Evolutionary conservation across 2,329 filamentous ascomycete genomes (phyloP).

Genomic region (Colletotrichum tropicale): DNA sequence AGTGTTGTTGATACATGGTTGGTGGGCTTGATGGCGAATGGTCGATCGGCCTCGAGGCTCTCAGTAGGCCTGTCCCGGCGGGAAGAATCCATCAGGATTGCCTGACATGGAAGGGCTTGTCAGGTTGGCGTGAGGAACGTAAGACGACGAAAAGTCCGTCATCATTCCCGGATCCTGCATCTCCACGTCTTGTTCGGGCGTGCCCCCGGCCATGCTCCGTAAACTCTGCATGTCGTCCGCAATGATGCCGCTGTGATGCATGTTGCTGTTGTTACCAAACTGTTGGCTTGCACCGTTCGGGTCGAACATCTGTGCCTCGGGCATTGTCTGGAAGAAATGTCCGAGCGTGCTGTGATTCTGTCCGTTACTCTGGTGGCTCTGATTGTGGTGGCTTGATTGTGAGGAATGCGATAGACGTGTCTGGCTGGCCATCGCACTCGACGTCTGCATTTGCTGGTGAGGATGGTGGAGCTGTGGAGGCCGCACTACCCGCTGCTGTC

Average conservation of each 20-base stretch:
- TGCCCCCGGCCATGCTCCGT: constrained; percentile 33
- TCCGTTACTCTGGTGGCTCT: not conserved
- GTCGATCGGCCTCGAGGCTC: not conserved
- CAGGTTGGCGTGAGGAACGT: constrained; percentile 7
- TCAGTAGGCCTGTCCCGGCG: constrained; percentile 14
- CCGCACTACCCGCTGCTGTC: constrained; percentile 13
- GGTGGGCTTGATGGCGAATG: not conserved
- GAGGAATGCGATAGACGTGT: constrained; percentile 16
- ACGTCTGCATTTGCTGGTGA: constrained; percentile 15
- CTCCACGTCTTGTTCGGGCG: constrained; percentile 36
- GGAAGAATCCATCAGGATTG: constrained; percentile 5
- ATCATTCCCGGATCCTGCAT: constrained; percentile 39
- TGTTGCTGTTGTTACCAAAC: not conserved
- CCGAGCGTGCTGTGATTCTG: constrained; percentile 12
- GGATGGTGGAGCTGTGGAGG: constrained; percentile 19
- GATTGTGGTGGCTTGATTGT: constrained; percentile 10
- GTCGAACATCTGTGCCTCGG: constrained; percentile 21
- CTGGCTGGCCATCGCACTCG: constrained; percentile 19
- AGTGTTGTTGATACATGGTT: not conserved
- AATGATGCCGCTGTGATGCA: constrained; percentile 34
- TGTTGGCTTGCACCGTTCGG: constrained; percentile 7
- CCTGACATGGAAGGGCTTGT: constrained; percentile 5
- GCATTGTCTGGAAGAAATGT: constrained; percentile 18
- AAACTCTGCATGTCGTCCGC: constrained; percentile 39
- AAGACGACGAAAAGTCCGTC: constrained; percentile 23